Percentiles rank a stretch among this genome's conserved stretches.
Evolutionary conservation across 2,329 filamentous ascomycete genomes (phyloP).

Genomic region (Torrubiella hemipterigena): DNA sequence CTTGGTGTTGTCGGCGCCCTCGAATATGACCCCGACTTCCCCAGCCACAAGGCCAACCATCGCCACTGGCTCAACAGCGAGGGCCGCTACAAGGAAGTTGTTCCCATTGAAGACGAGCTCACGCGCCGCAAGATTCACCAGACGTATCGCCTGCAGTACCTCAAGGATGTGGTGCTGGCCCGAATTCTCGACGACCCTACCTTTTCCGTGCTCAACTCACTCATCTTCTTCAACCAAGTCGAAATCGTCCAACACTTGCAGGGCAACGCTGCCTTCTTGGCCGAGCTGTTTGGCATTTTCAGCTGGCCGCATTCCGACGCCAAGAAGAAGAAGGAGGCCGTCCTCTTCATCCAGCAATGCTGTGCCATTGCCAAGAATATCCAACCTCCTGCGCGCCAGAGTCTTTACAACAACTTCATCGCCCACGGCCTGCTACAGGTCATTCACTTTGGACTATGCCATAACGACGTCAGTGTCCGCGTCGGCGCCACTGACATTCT

Average conservation of each 20-base stretch:
- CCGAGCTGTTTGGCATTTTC: conserved; percentile 82
- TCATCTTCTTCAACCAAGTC: conserved; percentile 98
- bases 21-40: conserved; percentile 97
- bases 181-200: conserved; percentile 95
- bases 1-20: conserved; percentile 88
- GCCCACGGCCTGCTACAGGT: conserved; percentile 76
- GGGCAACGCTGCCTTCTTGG: conserved; percentile 62
- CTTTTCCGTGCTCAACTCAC: conserved; percentile 90
- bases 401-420: conserved; percentile 83
- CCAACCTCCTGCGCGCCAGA: conserved; percentile 68
- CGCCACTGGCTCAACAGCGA: conserved; percentile 83
- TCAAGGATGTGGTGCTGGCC: conserved; percentile 96
- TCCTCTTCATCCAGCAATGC: conserved; percentile 94
- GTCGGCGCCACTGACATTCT: conserved; percentile 91
- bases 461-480: conserved; percentile 71
- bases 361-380: conserved; percentile 90
- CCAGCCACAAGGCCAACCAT: conserved; percentile 94
- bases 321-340: conserved; percentile 80
- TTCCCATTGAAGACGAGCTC: conserved; percentile 71
- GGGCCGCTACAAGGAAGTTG: conserved; percentile 90
- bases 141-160: conserved; percentile 88
- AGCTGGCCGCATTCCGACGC: conserved; percentile 49
- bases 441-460: conserved; percentile 82
- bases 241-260: conserved; percentile 96
- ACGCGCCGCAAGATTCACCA: conserved; percentile 89